These are phyloP conservation scores for Pulveroboletus sp. DNA, from an alignment of 768 basidiomycete species.

Conservation along the genomic window DNA sequence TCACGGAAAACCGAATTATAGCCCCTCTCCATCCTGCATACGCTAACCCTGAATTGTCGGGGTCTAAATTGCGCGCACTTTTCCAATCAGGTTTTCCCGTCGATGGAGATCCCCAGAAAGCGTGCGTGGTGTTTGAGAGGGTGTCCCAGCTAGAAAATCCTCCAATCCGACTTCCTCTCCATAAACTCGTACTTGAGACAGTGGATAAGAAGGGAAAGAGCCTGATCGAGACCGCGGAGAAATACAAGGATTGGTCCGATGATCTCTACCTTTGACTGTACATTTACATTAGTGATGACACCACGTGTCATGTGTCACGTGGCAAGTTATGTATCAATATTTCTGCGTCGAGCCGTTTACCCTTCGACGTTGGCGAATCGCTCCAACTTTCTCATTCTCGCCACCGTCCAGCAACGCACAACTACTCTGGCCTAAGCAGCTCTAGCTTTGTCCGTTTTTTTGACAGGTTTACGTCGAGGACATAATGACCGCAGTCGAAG, in stretches of 20 bases:
- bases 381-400: not conserved
- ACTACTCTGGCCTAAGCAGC: not conserved
- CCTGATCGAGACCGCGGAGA: slow-evolving; percentile 11
- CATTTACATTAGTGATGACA: no score
- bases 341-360: not conserved
- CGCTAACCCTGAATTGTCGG: slow-evolving; percentile 7
- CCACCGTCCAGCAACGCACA: not conserved
- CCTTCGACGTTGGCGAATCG: not conserved
- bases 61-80: slow-evolving; percentile 2
- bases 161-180: slow-evolving; percentile 20
- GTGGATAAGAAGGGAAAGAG: slow-evolving; percentile 10
- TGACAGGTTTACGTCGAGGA: slow-evolving; percentile 7
- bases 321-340: not conserved
- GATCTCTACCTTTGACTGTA: slow-evolving; percentile 14
- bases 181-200: not conserved
- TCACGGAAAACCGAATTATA: not conserved
- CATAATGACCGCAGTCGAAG: slow-evolving; percentile 16
- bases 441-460: not conserved
- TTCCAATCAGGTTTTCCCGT: not conserved
- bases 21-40: slow-evolving; percentile 15
- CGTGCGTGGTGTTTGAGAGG: slow-evolving; percentile 17
- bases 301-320: not conserved
- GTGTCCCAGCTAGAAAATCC: slow-evolving; percentile 17
- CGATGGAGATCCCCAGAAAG: slow-evolving; percentile 21
- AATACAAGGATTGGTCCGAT: slow-evolving; percentile 22